A percentile compares a stretch with the other conserved stretches of the same genome.
phyloP scores from a whole-genome alignment of 2,329 filamentous ascomycete species.

The Acrodontium crateriforme region DNA sequence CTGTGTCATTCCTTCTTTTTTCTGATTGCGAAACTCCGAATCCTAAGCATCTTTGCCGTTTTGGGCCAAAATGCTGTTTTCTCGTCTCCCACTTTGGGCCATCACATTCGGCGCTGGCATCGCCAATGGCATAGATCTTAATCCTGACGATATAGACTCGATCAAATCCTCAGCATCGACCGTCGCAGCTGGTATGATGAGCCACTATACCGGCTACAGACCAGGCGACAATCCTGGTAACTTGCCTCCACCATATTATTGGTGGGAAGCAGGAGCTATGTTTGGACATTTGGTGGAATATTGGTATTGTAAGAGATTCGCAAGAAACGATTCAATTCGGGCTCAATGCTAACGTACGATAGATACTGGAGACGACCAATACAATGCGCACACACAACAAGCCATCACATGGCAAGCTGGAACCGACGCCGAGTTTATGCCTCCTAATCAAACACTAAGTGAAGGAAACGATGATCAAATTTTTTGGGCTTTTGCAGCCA shows the following conservation, averaged over 20 bases:
- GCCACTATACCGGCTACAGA: conserved; percentile 38
- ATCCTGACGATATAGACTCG: conserved; percentile 21
- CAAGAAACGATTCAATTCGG: conserved; percentile 51
- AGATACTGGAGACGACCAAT: conserved; percentile 11
- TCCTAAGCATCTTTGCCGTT: too few species aligned
- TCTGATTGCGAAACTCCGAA: too few species aligned
- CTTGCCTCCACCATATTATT: conserved; percentile 55
- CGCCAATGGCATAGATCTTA: conserved; percentile 5
- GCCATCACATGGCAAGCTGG: conserved; percentile 9
- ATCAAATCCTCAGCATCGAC: conserved; percentile 30
- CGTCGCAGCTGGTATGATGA: conserved; percentile 32
- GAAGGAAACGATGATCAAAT: conserved; percentile 42
- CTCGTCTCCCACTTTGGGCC: too few species aligned
- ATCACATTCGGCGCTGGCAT: conserved; percentile 1
- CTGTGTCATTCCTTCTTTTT: too few species aligned
- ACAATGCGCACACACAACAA: conserved; percentile 6
- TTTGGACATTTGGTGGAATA: conserved; percentile 59
- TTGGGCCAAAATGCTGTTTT: too few species aligned
- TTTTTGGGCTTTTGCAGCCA: conserved; percentile 44
- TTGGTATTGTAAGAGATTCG: conserved; percentile 53
- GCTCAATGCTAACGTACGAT: conserved; percentile 20
- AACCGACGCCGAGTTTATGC: conserved; percentile 16
- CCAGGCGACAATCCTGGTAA: conserved; percentile 38
- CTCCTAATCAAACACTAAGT: conserved; percentile 25
- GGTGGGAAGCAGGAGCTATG: conserved; percentile 54